phyloP scores from a whole-genome alignment of 1,284 basidiomycete genomes.

The Apiotrichum laibachii region DNA sequence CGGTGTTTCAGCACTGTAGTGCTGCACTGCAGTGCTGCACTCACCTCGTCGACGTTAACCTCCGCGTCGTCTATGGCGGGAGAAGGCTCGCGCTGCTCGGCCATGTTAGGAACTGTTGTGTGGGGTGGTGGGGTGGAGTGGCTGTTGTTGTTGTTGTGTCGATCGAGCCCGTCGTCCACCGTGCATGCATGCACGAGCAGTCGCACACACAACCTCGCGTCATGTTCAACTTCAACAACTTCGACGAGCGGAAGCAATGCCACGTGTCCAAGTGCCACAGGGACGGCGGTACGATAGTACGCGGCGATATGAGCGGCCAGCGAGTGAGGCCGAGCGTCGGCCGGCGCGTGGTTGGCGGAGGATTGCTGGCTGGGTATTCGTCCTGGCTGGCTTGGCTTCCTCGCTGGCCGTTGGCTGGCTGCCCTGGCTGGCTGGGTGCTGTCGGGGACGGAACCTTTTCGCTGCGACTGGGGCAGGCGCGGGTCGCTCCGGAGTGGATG shows the following conservation, averaged over 20 bases:
- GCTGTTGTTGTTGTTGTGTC: background rate
- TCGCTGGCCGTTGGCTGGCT: background rate
- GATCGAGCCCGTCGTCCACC: background rate
- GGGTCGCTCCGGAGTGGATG: background rate
- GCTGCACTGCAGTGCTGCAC: too few relatives aligned
- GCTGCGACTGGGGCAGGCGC: background rate
- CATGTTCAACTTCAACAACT: too few relatives aligned
- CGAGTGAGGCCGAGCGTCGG: too few relatives aligned
- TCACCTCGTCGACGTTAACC: conserved; percentile 46
- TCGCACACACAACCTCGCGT: too few relatives aligned
- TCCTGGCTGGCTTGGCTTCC: background rate
- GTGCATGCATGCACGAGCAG: too few relatives aligned
- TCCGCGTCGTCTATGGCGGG: conserved; percentile 40
- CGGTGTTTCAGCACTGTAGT: too few relatives aligned
- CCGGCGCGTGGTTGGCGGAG: too few relatives aligned
- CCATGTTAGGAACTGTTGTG: conserved; percentile 29
- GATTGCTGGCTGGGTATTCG: too few relatives aligned
- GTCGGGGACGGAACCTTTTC: too few relatives aligned
- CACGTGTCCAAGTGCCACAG: background rate
- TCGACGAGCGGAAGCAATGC: background rate
- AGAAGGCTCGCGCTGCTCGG: conserved; percentile 39
- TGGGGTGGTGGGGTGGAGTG: background rate
- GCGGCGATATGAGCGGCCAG: too few relatives aligned
- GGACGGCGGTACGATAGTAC: background rate
- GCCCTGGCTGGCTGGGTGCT: background rate